phyloP scores from a whole-genome alignment of 768 basidiomycete species.

The Tephrocybe rancida region DNA sequence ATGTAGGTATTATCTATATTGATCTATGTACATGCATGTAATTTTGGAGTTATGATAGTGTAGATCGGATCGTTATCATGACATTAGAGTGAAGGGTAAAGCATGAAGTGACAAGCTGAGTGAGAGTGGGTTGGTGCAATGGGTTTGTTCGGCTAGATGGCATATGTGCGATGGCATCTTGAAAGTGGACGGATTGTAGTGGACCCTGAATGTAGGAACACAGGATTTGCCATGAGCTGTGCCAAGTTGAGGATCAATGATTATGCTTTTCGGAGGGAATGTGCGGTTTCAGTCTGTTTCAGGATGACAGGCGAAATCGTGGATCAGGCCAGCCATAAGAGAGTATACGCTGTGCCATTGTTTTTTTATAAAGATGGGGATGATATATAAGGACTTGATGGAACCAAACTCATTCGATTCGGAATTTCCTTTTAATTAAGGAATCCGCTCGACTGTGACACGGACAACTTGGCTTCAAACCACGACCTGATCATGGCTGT shows the following conservation, averaged over 20 bases:
- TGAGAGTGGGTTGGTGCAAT: too few relatives aligned
- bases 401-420: conserved; percentile 19
- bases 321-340: too few relatives aligned
- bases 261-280: background rate
- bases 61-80: too few relatives aligned
- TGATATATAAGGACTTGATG: conserved; percentile 16
- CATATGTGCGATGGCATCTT: background rate
- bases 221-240: background rate
- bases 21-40: too few relatives aligned
- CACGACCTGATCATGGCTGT: conserved; percentile 38
- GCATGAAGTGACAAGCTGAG: too few relatives aligned
- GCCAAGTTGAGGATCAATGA: conserved; percentile 6
- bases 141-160: background rate
- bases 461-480: conserved; percentile 16
- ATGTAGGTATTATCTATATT: too few relatives aligned
- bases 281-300: conserved; percentile 15
- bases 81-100: too few relatives aligned
- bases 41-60: too few relatives aligned
- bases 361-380: background rate
- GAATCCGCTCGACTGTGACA: conserved; percentile 11
- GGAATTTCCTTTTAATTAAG: conserved; percentile 30
- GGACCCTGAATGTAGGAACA: too few relatives aligned
- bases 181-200: too few relatives aligned
- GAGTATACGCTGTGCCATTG: conserved; percentile 5
- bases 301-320: conserved; percentile 10